Conservation (phyloP, 2,329 filamentous ascomycete species). For the Nemania bipapillata region DNA sequence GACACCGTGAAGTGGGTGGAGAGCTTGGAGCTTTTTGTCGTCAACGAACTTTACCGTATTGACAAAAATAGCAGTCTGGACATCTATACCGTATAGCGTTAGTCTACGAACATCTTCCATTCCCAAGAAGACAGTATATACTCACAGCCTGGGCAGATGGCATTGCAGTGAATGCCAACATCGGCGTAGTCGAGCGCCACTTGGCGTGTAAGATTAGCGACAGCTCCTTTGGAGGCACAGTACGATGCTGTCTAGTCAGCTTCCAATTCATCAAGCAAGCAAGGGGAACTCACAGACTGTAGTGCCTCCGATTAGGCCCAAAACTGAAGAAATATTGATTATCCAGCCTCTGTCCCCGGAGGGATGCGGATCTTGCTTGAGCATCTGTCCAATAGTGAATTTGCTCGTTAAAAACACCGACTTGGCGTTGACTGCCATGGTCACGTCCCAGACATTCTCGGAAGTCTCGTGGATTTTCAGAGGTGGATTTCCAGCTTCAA, state of each 20-base stretch:
- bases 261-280: neutral
- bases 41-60: slow-evolving; percentile 22
- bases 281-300: slow-evolving; percentile 42
- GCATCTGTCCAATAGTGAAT: slow-evolving; percentile 61
- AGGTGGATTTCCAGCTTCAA: slow-evolving; percentile 51
- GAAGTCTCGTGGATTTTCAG: slow-evolving; percentile 58
- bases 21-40: neutral
- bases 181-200: slow-evolving; percentile 29
- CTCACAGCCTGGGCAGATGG: slow-evolving; percentile 60
- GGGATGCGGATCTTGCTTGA: slow-evolving; percentile 56
- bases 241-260: slow-evolving; percentile 53
- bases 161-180: slow-evolving; percentile 29
- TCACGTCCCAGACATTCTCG: slow-evolving; percentile 59
- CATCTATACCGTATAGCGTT: slow-evolving; percentile 11
- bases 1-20: slow-evolving; percentile 7
- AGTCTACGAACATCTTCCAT: neutral
- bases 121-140: neutral
- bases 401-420: slow-evolving; percentile 58
- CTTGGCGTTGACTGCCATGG: slow-evolving; percentile 54
- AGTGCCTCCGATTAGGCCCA: slow-evolving; percentile 53
- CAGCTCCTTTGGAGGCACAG: slow-evolving; percentile 31
- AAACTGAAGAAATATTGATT: slow-evolving; percentile 60
- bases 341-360: slow-evolving; percentile 61
- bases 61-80: slow-evolving; percentile 35
- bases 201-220: slow-evolving; percentile 18